Evolutionary conservation across 164 flowering plant species (phyloP).

Genomic region (Magnolia officinalis): DNA sequence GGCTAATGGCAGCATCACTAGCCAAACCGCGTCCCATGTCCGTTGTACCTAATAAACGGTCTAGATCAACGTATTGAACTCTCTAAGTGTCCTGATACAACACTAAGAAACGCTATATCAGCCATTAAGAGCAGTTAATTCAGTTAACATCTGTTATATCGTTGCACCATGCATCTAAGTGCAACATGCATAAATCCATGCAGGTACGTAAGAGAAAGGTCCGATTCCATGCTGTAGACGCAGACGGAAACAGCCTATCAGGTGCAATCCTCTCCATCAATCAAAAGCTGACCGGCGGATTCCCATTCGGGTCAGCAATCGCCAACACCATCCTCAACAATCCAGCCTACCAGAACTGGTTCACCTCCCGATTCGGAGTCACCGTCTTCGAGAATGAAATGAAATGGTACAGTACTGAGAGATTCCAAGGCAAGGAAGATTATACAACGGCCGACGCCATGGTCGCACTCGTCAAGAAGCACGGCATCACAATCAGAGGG

Average conservation of each 20-base stretch:
- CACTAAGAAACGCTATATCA: no score
- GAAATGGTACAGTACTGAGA: conserved; percentile 71
- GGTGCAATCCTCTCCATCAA: conserved; percentile 34
- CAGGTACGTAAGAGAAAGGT: conserved; percentile 46
- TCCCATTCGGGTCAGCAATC: conserved; percentile 62
- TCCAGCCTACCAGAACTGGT: conserved; percentile 58
- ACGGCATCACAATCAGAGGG: conserved; percentile 51
- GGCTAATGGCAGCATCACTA: no score
- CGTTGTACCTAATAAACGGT: no score
- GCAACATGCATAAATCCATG: conserved; percentile 14
- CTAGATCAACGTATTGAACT: no score
- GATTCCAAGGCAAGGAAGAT: conserved; percentile 34
- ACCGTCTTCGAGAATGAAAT: conserved; percentile 63
- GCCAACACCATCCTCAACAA: conserved; percentile 43
- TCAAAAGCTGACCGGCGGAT: conserved; percentile 20
- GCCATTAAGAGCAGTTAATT: no score
- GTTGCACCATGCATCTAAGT: conserved; percentile 11
- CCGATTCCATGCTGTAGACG: conserved; percentile 37
- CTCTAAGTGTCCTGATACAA: no score
- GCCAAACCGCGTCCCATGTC: no score
- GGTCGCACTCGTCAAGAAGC: conserved; percentile 34
- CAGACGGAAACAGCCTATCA: conserved; percentile 29
- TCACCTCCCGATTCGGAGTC: conserved; percentile 45
- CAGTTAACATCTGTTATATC: no score
- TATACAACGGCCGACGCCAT: conserved; percentile 55